These are phyloP conservation scores for Microbotryomycetes sp. DNA, from an alignment of 1,284 basidiomycete genomes.

Conservation along the genomic window DNA sequence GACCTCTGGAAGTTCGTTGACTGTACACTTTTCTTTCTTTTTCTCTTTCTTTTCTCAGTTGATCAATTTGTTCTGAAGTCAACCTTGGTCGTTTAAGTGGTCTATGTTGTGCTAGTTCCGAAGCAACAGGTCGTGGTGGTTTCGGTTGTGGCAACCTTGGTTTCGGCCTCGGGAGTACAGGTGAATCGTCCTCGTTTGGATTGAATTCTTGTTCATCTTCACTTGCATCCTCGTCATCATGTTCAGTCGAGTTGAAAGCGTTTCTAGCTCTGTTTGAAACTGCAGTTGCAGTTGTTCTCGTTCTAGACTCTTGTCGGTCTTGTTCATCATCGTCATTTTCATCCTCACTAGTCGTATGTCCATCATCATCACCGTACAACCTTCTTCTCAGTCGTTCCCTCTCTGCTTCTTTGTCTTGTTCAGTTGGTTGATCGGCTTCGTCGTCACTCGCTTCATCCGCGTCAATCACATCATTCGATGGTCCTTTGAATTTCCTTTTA, in stretches of 20 bases:
- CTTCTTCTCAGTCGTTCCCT: conserved; percentile 20
- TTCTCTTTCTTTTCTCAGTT: conserved; percentile 19
- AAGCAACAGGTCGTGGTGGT: background rate
- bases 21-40: conserved; percentile 16
- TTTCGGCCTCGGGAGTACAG: background rate
- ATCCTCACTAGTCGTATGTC: background rate
- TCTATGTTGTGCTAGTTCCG: background rate
- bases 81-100: conserved; percentile 8
- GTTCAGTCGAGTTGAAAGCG: background rate
- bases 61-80: conserved; percentile 19
- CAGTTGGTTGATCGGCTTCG: conserved; percentile 1
- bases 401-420: conserved; percentile 16
- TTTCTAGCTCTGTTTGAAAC: background rate
- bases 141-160: background rate
- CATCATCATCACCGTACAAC: conserved; percentile 19
- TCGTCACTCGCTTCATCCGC: background rate
- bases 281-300: no score
- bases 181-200: background rate
- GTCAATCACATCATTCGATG: conserved; percentile 4
- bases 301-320: background rate
- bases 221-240: conserved; percentile 15
- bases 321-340: background rate
- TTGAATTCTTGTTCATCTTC: conserved; percentile 15
- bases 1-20: conserved; percentile 19
- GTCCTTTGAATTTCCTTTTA: background rate